phyloP scores from a whole-genome alignment of 164 flowering plant species.

The Tinospora cordifolia region DNA sequence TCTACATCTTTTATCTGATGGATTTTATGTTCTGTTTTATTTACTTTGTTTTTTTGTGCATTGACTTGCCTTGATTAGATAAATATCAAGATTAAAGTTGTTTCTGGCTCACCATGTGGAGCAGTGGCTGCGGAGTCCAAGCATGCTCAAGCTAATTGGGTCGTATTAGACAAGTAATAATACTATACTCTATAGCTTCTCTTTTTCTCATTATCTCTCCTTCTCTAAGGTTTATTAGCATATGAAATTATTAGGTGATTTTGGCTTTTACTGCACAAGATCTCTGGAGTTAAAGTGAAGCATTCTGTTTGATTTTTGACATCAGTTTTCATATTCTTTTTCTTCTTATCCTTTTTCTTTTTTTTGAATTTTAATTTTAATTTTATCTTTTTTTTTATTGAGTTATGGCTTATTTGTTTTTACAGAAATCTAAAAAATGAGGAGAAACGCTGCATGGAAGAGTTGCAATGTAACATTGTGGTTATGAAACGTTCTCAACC shows the following conservation, averaged over 20 bases:
- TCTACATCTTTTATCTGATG: background rate
- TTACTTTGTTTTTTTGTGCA: background rate
- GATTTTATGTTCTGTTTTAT: background rate
- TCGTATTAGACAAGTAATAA: conserved; percentile 84
- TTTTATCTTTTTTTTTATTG: background rate
- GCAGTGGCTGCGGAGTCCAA: conserved; percentile 89
- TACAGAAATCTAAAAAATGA: conserved; percentile 64
- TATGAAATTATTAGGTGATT: conserved; percentile 4
- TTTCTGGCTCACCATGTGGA: conserved; percentile 80
- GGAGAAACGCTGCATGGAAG: conserved; percentile 66
- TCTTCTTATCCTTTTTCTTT: too few species aligned
- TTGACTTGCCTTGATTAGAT: conserved; percentile 35
- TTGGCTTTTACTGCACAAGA: background rate
- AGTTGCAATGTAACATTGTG: conserved; percentile 81
- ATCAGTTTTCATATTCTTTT: background rate
- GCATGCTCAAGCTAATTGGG: conserved; percentile 77
- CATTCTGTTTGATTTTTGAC: background rate
- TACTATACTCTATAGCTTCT: background rate
- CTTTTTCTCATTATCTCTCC: background rate
- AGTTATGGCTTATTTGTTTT: conserved; percentile 6
- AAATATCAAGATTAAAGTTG: conserved; percentile 77
- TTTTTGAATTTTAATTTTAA: too few species aligned
- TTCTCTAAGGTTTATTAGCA: background rate
- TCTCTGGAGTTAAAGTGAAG: background rate
- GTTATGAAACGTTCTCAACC: conserved; percentile 64